Evolutionary conservation across 192 early-diverging fungal genomes (phyloP), one percentile per base, ranked within the genome.

Genomic region (Backusella mclennaniae): DNA sequence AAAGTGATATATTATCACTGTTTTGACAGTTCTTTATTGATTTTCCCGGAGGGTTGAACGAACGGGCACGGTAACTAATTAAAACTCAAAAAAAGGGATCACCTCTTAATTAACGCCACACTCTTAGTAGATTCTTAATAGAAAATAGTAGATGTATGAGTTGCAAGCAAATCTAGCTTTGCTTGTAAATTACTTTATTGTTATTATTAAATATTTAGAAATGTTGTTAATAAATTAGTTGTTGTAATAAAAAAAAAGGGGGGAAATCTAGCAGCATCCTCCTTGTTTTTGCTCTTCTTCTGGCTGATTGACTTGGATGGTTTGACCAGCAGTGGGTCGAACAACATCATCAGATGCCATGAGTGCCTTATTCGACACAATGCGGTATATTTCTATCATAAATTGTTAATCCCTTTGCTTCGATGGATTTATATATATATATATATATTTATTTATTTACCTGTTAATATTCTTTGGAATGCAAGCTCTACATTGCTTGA

Each of bases 341-440:
- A 89, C 85, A 31, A 85, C 87, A 81, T 94, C 93, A 39, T 89
- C 89, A 76, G 87, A 89, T 71, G 87, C 90, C 83, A 96, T 95
- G 41, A 99, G 86, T 33, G 96, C 96, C 85, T 97, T 97, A 92
- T 96, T 96, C 56, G 97, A 98, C 15, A 97, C 96, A 78, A 99
- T 95, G 76, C 94, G 93, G 88, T 99, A 99, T 75, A 96, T 96
- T 91, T 96, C 94, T 93, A 83, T 21, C 53, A 19, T 26, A 23
- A 19, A 15, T 33, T 33, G 46, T 36, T 21, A 6, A 49, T 21
- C 6, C 6, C 15, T 21, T 80, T 75, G 14, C 3, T 66, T 79
- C 19, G 3, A 35, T 66, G 31, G 2, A 8, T 11, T 15, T 31
- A 23, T 19, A n/a, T n/a, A 5, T 17, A 17, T 49, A 1, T 49